phyloP scores from a whole-genome alignment of 352 stramenopile species.

The Phytophthora melonis region DNA sequence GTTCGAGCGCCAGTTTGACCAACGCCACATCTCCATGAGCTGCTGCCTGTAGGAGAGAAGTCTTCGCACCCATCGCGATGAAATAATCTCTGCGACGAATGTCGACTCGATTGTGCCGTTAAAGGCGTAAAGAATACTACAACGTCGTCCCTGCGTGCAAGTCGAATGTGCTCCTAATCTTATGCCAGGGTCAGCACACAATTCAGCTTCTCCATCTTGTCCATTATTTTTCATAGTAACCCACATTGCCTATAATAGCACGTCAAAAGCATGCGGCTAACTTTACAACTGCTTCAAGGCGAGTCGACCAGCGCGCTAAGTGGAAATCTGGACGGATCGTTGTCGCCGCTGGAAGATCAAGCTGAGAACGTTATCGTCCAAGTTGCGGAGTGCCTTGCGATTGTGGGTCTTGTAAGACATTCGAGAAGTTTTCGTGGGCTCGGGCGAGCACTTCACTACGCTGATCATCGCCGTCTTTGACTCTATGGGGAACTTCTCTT shows the following conservation, averaged over 20 bases:
- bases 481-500: background rate
- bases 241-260: background rate
- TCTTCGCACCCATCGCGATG: background rate
- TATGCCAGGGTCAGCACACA: background rate
- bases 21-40: background rate
- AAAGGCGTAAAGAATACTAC: background rate
- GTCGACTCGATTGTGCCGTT: background rate
- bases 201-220: background rate
- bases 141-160: background rate
- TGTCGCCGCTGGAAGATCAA: background rate
- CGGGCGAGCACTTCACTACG: background rate
- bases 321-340: background rate
- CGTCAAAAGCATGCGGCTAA: background rate
- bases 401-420: background rate
- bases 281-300: background rate
- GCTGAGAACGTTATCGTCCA: background rate
- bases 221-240: too few relatives aligned
- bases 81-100: background rate
- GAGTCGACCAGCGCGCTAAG: background rate
- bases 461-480: constrained; percentile 9
- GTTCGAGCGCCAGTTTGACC: constrained; percentile 9
- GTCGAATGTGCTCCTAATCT: background rate
- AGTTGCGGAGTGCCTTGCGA: background rate
- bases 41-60: constrained; percentile 1
- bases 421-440: background rate